Conservation (phyloP, 1,284 basidiomycete species). For the Entoloma clypeatum region DNA sequence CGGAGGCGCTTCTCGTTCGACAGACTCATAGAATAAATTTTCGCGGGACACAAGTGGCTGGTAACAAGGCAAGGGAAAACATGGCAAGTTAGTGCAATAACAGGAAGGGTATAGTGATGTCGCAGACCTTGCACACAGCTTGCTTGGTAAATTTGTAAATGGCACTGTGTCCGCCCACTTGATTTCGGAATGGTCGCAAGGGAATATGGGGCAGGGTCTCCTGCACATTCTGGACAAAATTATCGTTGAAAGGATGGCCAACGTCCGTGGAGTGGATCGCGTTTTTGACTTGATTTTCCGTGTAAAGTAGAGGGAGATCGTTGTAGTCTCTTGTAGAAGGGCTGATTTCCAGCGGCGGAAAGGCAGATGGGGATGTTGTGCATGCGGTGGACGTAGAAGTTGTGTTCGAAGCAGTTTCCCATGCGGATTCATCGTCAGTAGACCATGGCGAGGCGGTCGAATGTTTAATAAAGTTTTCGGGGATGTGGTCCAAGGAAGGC, state of each 20-base stretch:
- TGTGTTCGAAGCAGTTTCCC: conserved; percentile 64
- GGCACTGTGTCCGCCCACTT: conserved; percentile 95
- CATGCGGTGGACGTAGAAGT: conserved; percentile 57
- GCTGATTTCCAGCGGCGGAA: conserved; percentile 25
- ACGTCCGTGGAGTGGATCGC: conserved; percentile 12
- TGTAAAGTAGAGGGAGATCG: conserved; percentile 8
- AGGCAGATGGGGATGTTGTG: conserved; percentile 36
- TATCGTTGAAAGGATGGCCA: conserved; percentile 36
- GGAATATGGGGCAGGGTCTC: conserved; percentile 85
- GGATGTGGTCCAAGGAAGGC: conserved; percentile 18
- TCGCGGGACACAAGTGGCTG: conserved; percentile 95
- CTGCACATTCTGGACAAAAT: conserved; percentile 41
- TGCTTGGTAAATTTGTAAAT: conserved; percentile 98
- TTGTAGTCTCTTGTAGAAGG: conserved; percentile 17
- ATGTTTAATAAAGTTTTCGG: conserved; percentile 32
- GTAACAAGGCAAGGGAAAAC: conserved; percentile 15
- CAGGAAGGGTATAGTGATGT: conserved; percentile 13
- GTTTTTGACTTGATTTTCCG: conserved; percentile 7
- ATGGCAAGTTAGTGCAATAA: conserved; percentile 20
- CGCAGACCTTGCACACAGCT: conserved; percentile 92
- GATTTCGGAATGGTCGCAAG: conserved; percentile 93
- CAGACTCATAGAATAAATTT: conserved; percentile 97
- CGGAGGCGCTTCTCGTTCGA: conserved; percentile 89
- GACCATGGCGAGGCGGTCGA: conserved; percentile 56
- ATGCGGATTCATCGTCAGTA: conserved; percentile 72